Evolutionary conservation across 495 filamentous ascomycete species (phyloP).

Genomic region (Tetracladium marchalianum): DNA sequence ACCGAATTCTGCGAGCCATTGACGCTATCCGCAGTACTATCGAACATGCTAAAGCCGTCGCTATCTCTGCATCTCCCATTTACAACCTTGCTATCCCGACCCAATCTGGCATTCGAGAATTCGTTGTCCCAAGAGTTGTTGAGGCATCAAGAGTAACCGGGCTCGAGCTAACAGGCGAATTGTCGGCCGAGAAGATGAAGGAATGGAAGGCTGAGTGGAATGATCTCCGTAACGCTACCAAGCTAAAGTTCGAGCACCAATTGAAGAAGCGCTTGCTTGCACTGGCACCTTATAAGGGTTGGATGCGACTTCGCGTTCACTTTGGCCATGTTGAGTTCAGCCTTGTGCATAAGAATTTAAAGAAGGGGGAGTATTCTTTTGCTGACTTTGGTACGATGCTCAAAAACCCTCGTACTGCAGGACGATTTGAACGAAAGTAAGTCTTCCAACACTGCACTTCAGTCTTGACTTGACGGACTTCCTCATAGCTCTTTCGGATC

Average conservation of each 20-base stretch:
- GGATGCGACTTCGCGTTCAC: slow-evolving; percentile 43
- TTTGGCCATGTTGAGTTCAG: slow-evolving; percentile 37
- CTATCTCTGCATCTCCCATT: slow-evolving; percentile 21
- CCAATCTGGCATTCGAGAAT: slow-evolving; percentile 1
- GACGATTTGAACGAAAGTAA: slow-evolving; percentile 27
- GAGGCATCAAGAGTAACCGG: not conserved
- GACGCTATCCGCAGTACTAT: slow-evolving; percentile 26
- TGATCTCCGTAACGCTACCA: not conserved
- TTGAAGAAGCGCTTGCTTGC: slow-evolving; percentile 16
- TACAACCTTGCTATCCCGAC: slow-evolving; percentile 33
- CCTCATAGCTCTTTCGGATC: too few relatives aligned
- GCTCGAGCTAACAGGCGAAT: slow-evolving; percentile 4
- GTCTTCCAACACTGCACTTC: too few relatives aligned
- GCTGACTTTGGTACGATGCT: slow-evolving; percentile 42
- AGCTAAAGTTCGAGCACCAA: slow-evolving; percentile 8
- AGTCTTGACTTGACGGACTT: too few relatives aligned
- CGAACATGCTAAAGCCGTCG: slow-evolving; percentile 25
- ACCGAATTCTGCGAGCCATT: slow-evolving; percentile 25
- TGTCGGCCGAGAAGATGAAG: not conserved
- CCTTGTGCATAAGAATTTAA: slow-evolving; percentile 14
- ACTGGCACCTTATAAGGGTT: slow-evolving; percentile 18
- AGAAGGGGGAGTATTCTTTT: slow-evolving; percentile 28
- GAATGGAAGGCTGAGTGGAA: slow-evolving; percentile 3
- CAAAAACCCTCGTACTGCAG: slow-evolving; percentile 20
- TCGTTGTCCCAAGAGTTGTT: slow-evolving; percentile 1